Evolutionary conservation across 148 eudicot genomes (phyloP).

Genomic region (Rheum nobile): DNA sequence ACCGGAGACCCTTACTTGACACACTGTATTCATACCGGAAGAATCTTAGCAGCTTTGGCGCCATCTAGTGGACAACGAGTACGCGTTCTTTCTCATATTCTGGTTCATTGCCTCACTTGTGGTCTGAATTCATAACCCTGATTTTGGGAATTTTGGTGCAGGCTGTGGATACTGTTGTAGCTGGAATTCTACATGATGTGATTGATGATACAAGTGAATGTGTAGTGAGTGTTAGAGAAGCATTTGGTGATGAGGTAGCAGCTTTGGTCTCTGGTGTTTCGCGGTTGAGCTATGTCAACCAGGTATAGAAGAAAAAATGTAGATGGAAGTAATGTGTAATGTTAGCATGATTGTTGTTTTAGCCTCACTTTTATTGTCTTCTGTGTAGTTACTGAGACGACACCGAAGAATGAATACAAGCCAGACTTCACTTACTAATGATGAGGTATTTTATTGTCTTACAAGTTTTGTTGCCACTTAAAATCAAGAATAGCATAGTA

Average conservation of each 20-base stretch:
- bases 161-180: slow-evolving; percentile 91
- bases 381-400: slow-evolving; percentile 67
- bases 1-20: slow-evolving; percentile 82
- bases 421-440: slow-evolving; percentile 48
- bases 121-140: background rate
- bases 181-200: slow-evolving; percentile 93
- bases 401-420: slow-evolving; percentile 62
- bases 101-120: background rate
- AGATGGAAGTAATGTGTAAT: background rate
- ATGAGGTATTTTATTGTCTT: slow-evolving; percentile 34
- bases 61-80: slow-evolving; percentile 74
- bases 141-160: slow-evolving; percentile 17
- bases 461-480: background rate
- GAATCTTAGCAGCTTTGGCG: slow-evolving; percentile 61
- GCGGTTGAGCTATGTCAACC: slow-evolving; percentile 79
- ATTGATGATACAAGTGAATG: slow-evolving; percentile 77
- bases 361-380: slow-evolving; percentile 9
- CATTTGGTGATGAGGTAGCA: slow-evolving; percentile 72
- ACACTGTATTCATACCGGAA: slow-evolving; percentile 87
- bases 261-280: slow-evolving; percentile 90
- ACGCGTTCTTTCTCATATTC: slow-evolving; percentile 12
- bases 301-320: slow-evolving; percentile 44
- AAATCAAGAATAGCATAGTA: background rate
- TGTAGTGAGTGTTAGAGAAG: slow-evolving; percentile 41
- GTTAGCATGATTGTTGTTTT: background rate